Base-by-base conservation (phyloP, 2,329 filamentous ascomycete species). In the Aphanocladium album region DNA sequence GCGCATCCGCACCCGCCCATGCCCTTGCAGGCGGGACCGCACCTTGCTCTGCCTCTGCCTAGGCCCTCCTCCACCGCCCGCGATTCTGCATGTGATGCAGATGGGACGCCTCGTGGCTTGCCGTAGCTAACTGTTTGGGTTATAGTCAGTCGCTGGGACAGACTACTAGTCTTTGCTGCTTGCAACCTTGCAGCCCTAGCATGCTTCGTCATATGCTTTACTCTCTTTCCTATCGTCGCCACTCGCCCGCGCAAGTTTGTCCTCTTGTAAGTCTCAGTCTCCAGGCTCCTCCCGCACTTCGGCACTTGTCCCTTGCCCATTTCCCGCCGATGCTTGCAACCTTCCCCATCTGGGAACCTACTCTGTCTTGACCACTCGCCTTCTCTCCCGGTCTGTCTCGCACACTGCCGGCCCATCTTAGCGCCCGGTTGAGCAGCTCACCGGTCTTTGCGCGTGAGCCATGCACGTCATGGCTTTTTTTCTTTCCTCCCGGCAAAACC, bases 121-220 rank as follows among this genome's bases (percentile, higher is more conserved):
- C 73, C 71, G 72, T 72, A 71, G 66, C 73, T 76, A 73, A 76
- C 73, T 60, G 19, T 30, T 58, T 63, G 59, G 61, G 64, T 70
- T 70, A 71, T 77, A 98, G 95, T 99, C 80, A 96, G 91, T 79
- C 86, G 93, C 78, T 98, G 93, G 95, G 95, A 99, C 78, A 90
- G 93, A 61, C 79, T 98, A 72, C 82, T 99, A 73, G 85, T 98
- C 70, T 99, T 99, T 76, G 88, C 85, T 66, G 91, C 88, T 71
- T 96, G 93, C 79, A 96, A 96, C 76, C 76, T 96, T 68, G 92
- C 89, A 63, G 92, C 95, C 65, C 81, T 91, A 65, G 91, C 90
- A 67, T 93, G 96, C 80, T 98, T 99, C 80, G 86, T 96, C 73
- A 86, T 96, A 69, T 93, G 90, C 80, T 96, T 98, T 79, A 88